Base-by-base conservation (phyloP, 2,329 filamentous ascomycete species). In the Sporothrix schenckii region DNA sequence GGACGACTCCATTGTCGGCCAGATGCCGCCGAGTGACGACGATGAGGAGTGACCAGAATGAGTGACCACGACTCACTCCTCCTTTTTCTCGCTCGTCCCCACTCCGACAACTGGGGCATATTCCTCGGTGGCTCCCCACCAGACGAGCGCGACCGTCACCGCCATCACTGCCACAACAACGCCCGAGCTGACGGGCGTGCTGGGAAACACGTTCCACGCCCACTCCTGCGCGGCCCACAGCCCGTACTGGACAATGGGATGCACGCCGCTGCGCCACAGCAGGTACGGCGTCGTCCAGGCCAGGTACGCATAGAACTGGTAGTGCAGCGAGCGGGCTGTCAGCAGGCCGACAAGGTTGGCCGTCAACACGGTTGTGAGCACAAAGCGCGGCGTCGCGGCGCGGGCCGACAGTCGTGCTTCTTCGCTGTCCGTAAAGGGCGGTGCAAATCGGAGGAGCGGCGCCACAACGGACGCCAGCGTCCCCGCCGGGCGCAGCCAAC, bases 201-300 rank as follows among this genome's bases (percentile, higher is more conserved):
- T 97, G n/a, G 94, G 94, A 78, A 91, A 97, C 11, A 94, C 88
- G 75, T 97, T 97, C 94, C 94, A 97, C 14, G 92, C 92, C 89
- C 91, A 94, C 79, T 97, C 94, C 80, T 97, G 94, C 71, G 87
- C 84, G 3, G 84, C 86, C 91, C 92, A 97, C 11, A 94, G 80
- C 4, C 80, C 81, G 76, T 90, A 90, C 74, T 93, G 87, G 44
- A 91, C 76, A 13, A 90, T 77, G 0, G 91, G 90, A 75, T 91
- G 89, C 72, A 89, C 82, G 1, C 90, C 89, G 69, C 89, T 88
- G 76, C 88, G 88, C 93, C 93, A 97, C 68, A 97, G 86, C 73
- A 97, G 83, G 78, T 92, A 96, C 0, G 94, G 94, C 7, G 92
- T 92, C 16, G 91, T 87, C 94, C 94, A 97, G 39, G 91, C 92